These are phyloP conservation scores for Boletus rubropictus DNA, from an alignment of 768 basidiomycete genomes.

Conservation along the genomic window DNA sequence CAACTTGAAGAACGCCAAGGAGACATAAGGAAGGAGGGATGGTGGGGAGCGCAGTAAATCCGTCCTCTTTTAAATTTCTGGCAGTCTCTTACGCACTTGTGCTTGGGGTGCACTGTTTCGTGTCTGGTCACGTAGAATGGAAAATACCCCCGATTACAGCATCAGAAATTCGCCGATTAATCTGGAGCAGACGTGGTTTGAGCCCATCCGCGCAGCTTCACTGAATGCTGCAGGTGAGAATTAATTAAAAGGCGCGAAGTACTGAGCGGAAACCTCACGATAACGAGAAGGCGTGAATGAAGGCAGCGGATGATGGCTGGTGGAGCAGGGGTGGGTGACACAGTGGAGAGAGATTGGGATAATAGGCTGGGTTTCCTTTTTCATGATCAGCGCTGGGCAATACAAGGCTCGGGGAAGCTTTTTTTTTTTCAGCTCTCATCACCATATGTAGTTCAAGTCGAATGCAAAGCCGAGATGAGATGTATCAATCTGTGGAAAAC, in stretches of 20 bases:
- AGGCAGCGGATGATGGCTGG: conserved; percentile 18
- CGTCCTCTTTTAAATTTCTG: conserved; percentile 17
- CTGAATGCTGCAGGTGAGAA: conserved; percentile 16
- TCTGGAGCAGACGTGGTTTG: conserved; percentile 4
- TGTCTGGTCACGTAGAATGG: conserved; percentile 7
- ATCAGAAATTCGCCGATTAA: conserved; percentile 16
- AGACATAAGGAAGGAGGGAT: conserved; percentile 15
- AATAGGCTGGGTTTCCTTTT: conserved; percentile 18
- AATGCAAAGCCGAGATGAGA: conserved; percentile 7
- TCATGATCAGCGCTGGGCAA: conserved; percentile 25
- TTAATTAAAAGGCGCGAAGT: conserved; percentile 25
- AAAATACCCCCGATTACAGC: conserved; percentile 5
- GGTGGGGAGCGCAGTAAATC: conserved; percentile 2
- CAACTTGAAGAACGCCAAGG: conserved; percentile 4
- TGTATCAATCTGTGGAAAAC: conserved; percentile 2
- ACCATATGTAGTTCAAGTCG: conserved; percentile 3
- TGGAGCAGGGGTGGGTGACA: conserved; percentile 27
- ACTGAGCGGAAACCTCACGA: conserved; percentile 27
- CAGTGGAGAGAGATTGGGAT: background rate
- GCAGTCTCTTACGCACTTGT: conserved; percentile 7
- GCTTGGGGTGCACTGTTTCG: conserved; percentile 6
- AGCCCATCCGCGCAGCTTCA: conserved; percentile 8
- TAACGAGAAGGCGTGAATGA: conserved; percentile 30
- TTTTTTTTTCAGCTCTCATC: conserved; percentile 8
- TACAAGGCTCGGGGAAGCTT: conserved; percentile 7